Evolutionary conservation across 2,329 filamentous ascomycete species (phyloP).

Genomic region (Botryotinia narcissicola): DNA sequence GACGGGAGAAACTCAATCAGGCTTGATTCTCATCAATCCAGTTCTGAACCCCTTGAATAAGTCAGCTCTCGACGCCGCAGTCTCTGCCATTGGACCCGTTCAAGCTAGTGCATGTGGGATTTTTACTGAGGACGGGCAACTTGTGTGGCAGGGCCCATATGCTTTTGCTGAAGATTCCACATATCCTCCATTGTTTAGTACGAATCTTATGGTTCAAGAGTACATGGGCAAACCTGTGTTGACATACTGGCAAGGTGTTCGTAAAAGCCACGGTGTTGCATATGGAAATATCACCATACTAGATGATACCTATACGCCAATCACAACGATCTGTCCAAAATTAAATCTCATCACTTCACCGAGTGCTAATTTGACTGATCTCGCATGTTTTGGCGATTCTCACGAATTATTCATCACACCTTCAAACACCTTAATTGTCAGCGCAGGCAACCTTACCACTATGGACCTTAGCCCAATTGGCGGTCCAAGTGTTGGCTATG

Average conservation of each 20-base stretch:
- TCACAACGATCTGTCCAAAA: not conserved
- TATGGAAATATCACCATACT: constrained; percentile 1
- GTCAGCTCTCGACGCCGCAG: not conserved
- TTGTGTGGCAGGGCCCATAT: not conserved
- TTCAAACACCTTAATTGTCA: not conserved
- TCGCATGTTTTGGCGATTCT: not conserved
- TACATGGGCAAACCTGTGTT: not conserved
- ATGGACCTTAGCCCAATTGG: constrained; percentile 38
- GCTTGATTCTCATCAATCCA: not conserved
- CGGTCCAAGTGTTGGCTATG: constrained; percentile 39
- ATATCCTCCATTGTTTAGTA: no score
- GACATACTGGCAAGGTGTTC: not conserved
- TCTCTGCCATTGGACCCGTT: not conserved
- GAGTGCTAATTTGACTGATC: not conserved
- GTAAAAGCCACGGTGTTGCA: not conserved
- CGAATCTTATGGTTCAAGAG: not conserved
- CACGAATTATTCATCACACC: not conserved
- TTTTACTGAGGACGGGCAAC: not conserved
- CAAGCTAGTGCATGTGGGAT: not conserved
- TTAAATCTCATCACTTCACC: not conserved
- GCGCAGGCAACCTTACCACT: not conserved
- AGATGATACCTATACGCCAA: not conserved
- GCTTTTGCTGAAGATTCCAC: no score
- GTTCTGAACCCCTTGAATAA: not conserved
- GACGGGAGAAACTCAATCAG: not conserved